A percentile compares a stretch with the other conserved stretches of the same genome.
phyloP scores from a whole-genome alignment of 208 protist species.

The Trypanosoma mega region DNA sequence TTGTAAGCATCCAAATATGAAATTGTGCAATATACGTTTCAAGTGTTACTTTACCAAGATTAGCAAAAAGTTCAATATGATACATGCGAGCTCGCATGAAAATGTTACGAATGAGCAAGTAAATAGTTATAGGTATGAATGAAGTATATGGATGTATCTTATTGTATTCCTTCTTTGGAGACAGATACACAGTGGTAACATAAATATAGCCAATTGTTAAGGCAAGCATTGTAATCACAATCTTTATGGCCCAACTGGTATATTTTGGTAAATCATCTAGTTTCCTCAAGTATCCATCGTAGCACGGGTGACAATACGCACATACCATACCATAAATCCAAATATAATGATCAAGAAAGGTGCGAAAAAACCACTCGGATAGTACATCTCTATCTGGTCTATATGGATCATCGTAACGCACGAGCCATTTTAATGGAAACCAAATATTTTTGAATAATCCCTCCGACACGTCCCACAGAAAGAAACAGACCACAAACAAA shows the following conservation, averaged over 20 bases:
- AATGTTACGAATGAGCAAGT: conserved; percentile 71
- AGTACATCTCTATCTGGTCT: conserved; percentile 26
- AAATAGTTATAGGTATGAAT: conserved; percentile 59
- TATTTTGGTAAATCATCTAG: conserved; percentile 31
- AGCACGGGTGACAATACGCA: conserved; percentile 35
- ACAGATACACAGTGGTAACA: conserved; percentile 18
- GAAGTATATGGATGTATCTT: conserved; percentile 69
- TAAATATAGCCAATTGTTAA: conserved; percentile 30
- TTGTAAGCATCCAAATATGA: conserved; percentile 62
- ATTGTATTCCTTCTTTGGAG: conserved; percentile 64
- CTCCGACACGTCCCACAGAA: conserved; percentile 61
- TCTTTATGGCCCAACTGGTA: conserved; percentile 23
- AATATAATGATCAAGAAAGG: conserved; percentile 74
- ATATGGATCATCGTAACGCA: conserved; percentile 52
- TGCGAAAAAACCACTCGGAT: conserved; percentile 83
- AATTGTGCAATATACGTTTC: conserved; percentile 88
- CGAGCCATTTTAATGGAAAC: conserved; percentile 35
- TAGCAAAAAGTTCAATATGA: conserved; percentile 51
- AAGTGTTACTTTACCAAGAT: conserved; percentile 72
- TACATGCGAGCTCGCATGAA: conserved; percentile 31
- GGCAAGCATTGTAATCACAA: conserved; percentile 11
- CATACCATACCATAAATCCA: conserved; percentile 75
- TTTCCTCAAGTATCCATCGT: conserved; percentile 27
- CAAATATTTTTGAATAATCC: conserved; percentile 41
- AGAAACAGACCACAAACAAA: conserved; percentile 28